Conservation (phyloP, 768 basidiomycete genomes). For the Botryobasidium botryosum region DNA sequence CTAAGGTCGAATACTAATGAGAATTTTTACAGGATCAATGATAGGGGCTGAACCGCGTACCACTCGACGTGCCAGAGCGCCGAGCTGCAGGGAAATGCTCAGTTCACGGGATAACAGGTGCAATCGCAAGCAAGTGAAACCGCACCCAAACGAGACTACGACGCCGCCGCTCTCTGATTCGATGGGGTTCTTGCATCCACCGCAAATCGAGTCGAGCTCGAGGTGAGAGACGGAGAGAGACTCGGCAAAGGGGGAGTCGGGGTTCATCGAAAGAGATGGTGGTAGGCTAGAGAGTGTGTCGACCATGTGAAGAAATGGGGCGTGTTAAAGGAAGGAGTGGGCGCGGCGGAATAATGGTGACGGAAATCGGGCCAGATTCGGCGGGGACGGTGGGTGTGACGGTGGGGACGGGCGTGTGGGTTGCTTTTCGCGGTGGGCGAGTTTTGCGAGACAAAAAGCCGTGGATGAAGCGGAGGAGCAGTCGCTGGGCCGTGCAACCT, state of each 20-base stretch:
- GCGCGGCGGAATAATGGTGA: too few relatives aligned
- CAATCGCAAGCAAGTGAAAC: constrained; percentile 2
- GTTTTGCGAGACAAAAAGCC: too few relatives aligned
- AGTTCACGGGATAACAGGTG: constrained; percentile 7
- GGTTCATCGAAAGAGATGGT: too few relatives aligned
- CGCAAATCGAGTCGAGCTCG: constrained; percentile 29
- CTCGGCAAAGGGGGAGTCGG: background rate
- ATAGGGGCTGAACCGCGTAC: constrained; percentile 12
- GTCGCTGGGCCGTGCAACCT: too few relatives aligned
- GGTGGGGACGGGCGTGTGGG: too few relatives aligned
- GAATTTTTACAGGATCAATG: background rate
- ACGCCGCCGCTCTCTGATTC: constrained; percentile 69
- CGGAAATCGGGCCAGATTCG: too few relatives aligned
- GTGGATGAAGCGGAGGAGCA: too few relatives aligned
- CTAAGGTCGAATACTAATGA: constrained; percentile 12
- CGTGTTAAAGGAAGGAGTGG: too few relatives aligned
- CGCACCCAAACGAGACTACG: constrained; percentile 92
- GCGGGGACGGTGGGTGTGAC: too few relatives aligned
- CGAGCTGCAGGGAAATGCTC: constrained; percentile 33
- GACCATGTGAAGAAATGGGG: background rate
- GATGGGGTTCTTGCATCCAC: constrained; percentile 67
- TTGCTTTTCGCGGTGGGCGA: too few relatives aligned
- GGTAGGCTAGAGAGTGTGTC: too few relatives aligned
- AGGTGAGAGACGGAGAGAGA: background rate
- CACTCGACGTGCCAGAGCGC: constrained; percentile 91